Conservation (phyloP, 169 alveolate genomes). For the Cryptosporidium ryanae region DNA sequence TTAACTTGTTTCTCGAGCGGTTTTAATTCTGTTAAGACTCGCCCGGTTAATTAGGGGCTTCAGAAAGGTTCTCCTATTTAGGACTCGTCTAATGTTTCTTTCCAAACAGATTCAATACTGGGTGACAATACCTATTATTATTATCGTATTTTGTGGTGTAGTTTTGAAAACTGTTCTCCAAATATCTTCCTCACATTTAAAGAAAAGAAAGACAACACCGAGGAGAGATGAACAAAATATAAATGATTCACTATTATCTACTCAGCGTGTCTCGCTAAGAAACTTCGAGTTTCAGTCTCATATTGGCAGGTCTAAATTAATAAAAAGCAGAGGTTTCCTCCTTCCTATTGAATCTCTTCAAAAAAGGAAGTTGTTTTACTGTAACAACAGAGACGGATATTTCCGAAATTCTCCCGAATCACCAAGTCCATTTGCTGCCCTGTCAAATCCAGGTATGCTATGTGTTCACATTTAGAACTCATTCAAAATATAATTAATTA, state of each 20-base stretch:
- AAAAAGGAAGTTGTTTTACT: conserved; percentile 37
- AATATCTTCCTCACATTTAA: neutral
- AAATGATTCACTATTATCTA: conserved; percentile 31
- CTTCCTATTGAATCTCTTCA: conserved; percentile 47
- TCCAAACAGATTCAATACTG: conserved; percentile 27
- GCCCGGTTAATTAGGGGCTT: neutral
- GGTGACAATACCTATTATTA: conserved; percentile 27
- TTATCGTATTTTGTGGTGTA: conserved; percentile 71
- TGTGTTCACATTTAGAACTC: neutral
- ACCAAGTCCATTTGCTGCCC: conserved; percentile 61
- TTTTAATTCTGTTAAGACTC: neutral
- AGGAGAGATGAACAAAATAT: conserved; percentile 11
- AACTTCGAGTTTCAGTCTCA: conserved; percentile 47
- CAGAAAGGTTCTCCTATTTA: neutral
- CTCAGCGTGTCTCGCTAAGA: conserved; percentile 33
- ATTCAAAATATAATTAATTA: neutral
- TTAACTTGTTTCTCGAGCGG: neutral
- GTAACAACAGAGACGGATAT: conserved; percentile 14
- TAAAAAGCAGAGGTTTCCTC: conserved; percentile 26
- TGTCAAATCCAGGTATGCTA: conserved; percentile 68
- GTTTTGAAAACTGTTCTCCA: conserved; percentile 38
- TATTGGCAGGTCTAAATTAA: conserved; percentile 32
- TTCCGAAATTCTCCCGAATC: conserved; percentile 49
- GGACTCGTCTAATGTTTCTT: conserved; percentile 15
- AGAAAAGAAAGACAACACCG: conserved; percentile 10